phyloP scores from a whole-genome alignment of 31 red algal genomes.

The Porphyra umbilicalis region DNA sequence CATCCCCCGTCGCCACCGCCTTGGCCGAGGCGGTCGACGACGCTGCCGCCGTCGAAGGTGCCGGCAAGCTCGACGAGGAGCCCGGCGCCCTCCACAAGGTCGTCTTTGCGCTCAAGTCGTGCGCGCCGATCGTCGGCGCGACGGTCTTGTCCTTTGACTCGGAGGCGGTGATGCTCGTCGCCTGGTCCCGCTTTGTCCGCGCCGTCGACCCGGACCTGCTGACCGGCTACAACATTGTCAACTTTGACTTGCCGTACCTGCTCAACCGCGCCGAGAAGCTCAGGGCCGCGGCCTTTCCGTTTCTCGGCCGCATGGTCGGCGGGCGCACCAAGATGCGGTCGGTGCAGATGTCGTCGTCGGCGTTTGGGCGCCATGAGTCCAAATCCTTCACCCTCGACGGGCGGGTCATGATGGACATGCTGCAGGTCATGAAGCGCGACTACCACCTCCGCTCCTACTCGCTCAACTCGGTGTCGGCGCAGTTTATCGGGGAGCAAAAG shows the following conservation, averaged over 20 bases:
- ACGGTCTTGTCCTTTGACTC: slow-evolving; percentile 62
- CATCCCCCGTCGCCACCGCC: not conserved
- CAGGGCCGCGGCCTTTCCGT: slow-evolving; percentile 62
- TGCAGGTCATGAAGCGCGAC: slow-evolving; percentile 91
- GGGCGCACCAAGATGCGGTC: slow-evolving; percentile 72
- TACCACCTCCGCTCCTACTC: slow-evolving; percentile 99
- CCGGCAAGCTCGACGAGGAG: not conserved
- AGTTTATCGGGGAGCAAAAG: slow-evolving; percentile 98
- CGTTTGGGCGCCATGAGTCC: slow-evolving; percentile 92
- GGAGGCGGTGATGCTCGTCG: slow-evolving; percentile 71
- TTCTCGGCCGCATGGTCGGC: slow-evolving; percentile 58
- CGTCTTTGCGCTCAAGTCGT: slow-evolving; percentile 91
- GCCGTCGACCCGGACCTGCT: slow-evolving; percentile 88
- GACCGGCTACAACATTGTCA: slow-evolving; percentile 99
- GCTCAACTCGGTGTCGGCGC: slow-evolving; percentile 97
- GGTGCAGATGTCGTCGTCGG: slow-evolving; percentile 82
- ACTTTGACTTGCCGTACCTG: slow-evolving; percentile 99
- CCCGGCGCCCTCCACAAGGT: slow-evolving; percentile 21
- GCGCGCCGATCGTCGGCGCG: slow-evolving; percentile 81
- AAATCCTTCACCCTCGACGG: slow-evolving; percentile 88
- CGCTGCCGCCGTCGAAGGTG: not conserved
- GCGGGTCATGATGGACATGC: slow-evolving; percentile 96
- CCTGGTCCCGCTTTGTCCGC: slow-evolving; percentile 75
- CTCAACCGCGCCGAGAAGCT: slow-evolving; percentile 77
- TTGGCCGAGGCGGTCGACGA: not conserved